phyloP scores from a whole-genome alignment of 345 rosid species.

The Acer yangbiense region DNA sequence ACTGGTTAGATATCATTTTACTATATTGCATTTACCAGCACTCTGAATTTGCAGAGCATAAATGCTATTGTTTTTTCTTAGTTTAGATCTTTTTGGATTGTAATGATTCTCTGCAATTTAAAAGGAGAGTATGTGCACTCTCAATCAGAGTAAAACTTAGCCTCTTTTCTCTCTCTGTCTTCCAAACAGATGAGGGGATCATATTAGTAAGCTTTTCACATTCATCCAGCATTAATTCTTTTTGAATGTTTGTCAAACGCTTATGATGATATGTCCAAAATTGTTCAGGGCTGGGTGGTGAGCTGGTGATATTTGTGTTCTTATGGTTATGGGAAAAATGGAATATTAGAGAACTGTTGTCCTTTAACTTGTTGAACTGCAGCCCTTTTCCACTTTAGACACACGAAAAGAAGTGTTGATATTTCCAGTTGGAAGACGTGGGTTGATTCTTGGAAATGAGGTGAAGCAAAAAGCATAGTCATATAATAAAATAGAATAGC shows the following conservation, averaged over 20 bases:
- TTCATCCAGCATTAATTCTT: neutral
- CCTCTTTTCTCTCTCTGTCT: neutral
- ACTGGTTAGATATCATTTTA: neutral
- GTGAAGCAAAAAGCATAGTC: neutral
- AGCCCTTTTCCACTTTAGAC: neutral
- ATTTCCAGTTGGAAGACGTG: no score
- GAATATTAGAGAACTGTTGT: neutral
- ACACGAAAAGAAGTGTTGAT: neutral
- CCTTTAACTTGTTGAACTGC: neutral
- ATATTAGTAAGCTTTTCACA: neutral
- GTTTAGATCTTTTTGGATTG: neutral
- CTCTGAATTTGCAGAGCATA: neutral
- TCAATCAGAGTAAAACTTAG: neutral
- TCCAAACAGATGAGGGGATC: neutral
- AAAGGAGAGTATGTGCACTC: neutral
- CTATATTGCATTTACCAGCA: neutral
- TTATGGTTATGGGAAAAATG: neutral
- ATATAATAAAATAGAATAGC: neutral
- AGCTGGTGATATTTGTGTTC: neutral
- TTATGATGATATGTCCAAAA: neutral
- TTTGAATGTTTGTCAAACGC: no score
- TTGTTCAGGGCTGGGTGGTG: neutral
- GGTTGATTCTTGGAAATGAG: neutral
- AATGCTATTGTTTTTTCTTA: neutral
- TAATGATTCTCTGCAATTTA: neutral